Base-by-base conservation (phyloP, 1,284 basidiomycete genomes). In the Coriolopsis trogii region DNA sequence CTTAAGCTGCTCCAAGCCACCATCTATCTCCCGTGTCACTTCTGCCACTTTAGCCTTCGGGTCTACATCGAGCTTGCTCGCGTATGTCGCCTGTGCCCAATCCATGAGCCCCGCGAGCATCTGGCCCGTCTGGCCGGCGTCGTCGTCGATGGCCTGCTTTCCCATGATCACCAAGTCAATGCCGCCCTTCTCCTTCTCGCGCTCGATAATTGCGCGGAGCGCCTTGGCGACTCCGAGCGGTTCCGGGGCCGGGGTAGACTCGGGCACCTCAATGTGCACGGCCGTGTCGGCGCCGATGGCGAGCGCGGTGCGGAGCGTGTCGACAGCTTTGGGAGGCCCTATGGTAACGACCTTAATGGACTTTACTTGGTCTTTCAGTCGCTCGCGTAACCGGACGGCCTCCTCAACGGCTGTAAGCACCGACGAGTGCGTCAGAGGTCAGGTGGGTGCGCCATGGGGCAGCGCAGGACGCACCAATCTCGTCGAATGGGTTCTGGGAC, bases 71-170 rank as follows among this genome's bases (percentile, higher is more conserved):
- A 99, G 75, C 73, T 93, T 93, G 72, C 90, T 94, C 42, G 95
- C 96, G 70, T 95, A 99, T 59, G 93, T 95, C 43, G 92, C 96
- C 75, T 99, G 96, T 9, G 90, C 84, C 92, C 95, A 98, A 41
- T 87, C 86, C 63, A 98, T 73, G 64, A 98, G 75, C 3, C 94
- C 96, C 16, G 96, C 95, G 33, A 99, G 81, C 92, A 98, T 98
- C 69, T 98, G 95, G 1, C 96, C 96, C 7, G 96, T 98, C 74
- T 95, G 89, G n/a, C 93, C 92, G 3, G 92, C 82, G 70, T 99
- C 96, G 64, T 97, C 95, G 73, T 99, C 96, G 63, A 99, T 99
- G 10, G 96, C 91, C 73, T 99, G 96, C 75, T 99, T 99, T n/a
- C 97, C 96, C 74, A 98, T 81, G 58, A 99, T 95, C 47, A 99